Percentiles rank a stretch among this genome's conserved stretches.
Evolutionary conservation across 768 basidiomycete species (phyloP).

Genomic region (Boletus pseudopeckii): DNA sequence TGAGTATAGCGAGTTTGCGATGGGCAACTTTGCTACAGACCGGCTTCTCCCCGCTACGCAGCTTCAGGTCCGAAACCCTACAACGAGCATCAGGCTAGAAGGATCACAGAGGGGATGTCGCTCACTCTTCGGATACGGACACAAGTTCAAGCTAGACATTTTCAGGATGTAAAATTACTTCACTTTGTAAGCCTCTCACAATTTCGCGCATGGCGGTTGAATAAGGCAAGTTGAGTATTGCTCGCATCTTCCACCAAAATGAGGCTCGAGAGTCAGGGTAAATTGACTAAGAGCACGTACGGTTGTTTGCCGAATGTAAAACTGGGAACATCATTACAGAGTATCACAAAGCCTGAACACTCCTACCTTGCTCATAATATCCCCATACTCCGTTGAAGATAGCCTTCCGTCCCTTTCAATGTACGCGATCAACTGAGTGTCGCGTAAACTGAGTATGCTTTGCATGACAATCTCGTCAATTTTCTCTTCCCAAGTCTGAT

Average conservation of each 20-base stretch:
- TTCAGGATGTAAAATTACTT: constrained; percentile 2
- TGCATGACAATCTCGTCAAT: constrained; percentile 72
- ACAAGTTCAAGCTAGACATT: constrained; percentile 58
- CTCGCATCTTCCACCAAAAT: constrained; percentile 52
- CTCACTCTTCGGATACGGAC: constrained; percentile 64
- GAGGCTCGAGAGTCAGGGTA: neutral
- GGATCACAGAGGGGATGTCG: neutral
- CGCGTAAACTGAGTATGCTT: constrained; percentile 56
- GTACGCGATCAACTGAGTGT: constrained; percentile 57
- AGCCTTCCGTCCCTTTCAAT: constrained; percentile 42
- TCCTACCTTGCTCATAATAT: constrained; percentile 82
- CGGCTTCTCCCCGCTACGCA: constrained; percentile 74
- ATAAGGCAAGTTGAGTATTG: constrained; percentile 57
- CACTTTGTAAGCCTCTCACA: constrained; percentile 39
- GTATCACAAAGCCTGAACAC: neutral
- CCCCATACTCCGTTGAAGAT: constrained; percentile 69
- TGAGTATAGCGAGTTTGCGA: neutral
- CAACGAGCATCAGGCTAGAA: neutral
- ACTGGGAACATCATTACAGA: constrained; percentile 39
- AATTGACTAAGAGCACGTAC: constrained; percentile 34
- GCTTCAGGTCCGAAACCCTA: constrained; percentile 65
- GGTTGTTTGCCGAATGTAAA: constrained; percentile 70
- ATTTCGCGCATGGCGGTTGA: constrained; percentile 61
- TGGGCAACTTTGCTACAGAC: constrained; percentile 33
- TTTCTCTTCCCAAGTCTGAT: constrained; percentile 65